These are phyloP conservation scores for Trichoderma lentiforme DNA, from an alignment of 2,329 filamentous ascomycete species.

Conservation along the genomic window DNA sequence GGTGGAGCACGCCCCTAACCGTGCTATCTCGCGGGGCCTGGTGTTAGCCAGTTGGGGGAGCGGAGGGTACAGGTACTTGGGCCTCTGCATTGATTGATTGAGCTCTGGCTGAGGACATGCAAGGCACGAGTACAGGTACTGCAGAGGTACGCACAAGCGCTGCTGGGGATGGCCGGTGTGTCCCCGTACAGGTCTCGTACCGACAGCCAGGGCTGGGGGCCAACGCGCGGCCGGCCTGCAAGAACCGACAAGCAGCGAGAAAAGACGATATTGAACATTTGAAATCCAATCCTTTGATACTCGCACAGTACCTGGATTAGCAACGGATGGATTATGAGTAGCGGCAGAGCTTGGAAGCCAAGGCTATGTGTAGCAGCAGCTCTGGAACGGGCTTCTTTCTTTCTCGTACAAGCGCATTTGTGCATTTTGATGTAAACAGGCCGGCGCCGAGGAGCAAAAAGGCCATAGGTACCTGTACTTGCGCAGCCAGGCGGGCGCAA, in stretches of 20 bases:
- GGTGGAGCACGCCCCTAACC: slow-evolving; percentile 19
- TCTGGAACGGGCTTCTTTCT: neutral
- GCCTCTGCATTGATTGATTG: neutral
- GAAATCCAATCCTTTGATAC: neutral
- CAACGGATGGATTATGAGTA: neutral
- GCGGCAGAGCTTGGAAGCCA: neutral
- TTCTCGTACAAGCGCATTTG: neutral
- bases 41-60: slow-evolving; percentile 5
- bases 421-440: neutral
- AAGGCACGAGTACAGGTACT: neutral
- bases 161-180: neutral
- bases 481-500: slow-evolving; percentile 5
- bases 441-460: neutral
- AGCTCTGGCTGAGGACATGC: neutral
- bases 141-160: neutral
- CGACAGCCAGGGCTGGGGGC: neutral
- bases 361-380: neutral
- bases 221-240: slow-evolving; percentile 15
- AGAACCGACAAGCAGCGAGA: neutral
- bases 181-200: neutral
- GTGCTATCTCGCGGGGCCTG: slow-evolving; percentile 17
- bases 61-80: neutral
- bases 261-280: neutral
- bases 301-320: neutral
- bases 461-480: neutral